A percentile compares a stretch with the other conserved stretches of the same genome.
These are phyloP conservation scores for Exophiala sp. DNA, from an alignment of 2,329 filamentous ascomycete species.

Conservation along the genomic window DNA sequence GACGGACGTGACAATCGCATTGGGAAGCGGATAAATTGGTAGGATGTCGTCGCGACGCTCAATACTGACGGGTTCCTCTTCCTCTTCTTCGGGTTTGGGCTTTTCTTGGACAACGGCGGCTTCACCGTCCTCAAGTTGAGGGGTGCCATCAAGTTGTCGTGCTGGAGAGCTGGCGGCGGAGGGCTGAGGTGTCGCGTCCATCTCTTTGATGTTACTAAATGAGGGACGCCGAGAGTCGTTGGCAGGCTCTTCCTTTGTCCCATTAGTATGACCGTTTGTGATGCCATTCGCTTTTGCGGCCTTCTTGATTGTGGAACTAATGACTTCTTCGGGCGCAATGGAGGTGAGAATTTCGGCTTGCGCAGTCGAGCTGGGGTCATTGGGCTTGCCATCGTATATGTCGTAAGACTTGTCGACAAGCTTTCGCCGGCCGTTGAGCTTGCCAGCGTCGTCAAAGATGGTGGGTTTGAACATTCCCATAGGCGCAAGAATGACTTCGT, in stretches of 20 bases:
- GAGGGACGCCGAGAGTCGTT: conserved; percentile 63
- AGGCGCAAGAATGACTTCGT: conserved; percentile 89
- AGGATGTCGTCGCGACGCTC: conserved; percentile 73
- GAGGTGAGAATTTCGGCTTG: conserved; percentile 65
- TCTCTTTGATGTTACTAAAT: conserved; percentile 63
- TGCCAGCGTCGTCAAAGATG: conserved; percentile 71
- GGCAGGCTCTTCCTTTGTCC: conserved; percentile 52
- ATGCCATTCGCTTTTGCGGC: conserved; percentile 35
- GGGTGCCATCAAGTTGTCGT: conserved; percentile 59
- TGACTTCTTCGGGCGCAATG: conserved; percentile 41
- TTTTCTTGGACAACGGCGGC: conserved; percentile 19
- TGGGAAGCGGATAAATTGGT: conserved; percentile 78
- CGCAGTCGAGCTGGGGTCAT: conserved; percentile 82
- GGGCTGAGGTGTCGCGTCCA: conserved; percentile 70
- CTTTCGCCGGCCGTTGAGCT: conserved; percentile 74
- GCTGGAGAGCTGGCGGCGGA: conserved; percentile 85
- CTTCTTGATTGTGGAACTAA: conserved; percentile 27
- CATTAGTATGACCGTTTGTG: conserved; percentile 37
- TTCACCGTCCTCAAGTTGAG: conserved; percentile 32
- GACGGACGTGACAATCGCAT: conserved; percentile 85
- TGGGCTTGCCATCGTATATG: conserved; percentile 86
- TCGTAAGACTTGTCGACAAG: conserved; percentile 86
- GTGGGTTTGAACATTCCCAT: conserved; percentile 91
- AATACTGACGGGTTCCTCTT: conserved; percentile 43
- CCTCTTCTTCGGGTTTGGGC: conserved; percentile 18